Evolutionary conservation across 352 stramenopile species (phyloP), one percentile per base, ranked within the genome.

Genomic region (Peronospora farinosa): DNA sequence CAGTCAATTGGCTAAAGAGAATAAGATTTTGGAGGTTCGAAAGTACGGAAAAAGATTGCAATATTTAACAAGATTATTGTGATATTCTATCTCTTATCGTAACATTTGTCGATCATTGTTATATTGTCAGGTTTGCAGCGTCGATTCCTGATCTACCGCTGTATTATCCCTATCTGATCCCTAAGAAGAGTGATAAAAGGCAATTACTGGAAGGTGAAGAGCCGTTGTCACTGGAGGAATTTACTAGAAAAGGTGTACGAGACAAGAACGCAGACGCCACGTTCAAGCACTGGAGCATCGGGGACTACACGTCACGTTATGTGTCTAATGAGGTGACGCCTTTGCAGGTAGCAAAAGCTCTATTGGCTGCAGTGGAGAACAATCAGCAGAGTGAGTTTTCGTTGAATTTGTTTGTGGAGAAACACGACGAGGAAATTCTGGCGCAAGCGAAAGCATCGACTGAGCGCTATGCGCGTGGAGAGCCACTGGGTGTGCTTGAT

Each of bases 111-210:
- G 3, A 4, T 27, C 23, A 27, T 27, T 27, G 5, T n/a, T n/a
- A 5, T 27, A 21, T 15, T 54, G 19, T 7, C 41, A 78, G 68
- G 16, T 58, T 85, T 23, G 80, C 80, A 7, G 71, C 80, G 2
- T 73, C 60, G n/a, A 64, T 91, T 16, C 59, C 71, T 5, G 63
- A 94, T 41, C 48, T 81, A 46, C 88, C 88, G 7, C 45, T 95
- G 28, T 95, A 93, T 55, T 92, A 92, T 57, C 84, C 86, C 30
- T 84, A 77, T 40, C 41, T 86, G 39, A 61, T 76, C 10, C 71
- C 75, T 0, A 76, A 64, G 35, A 40, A 62, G 15, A 60, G 32
- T 11, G 57, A 77, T 15, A 67, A 60, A 44, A 39, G 3, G 38
- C 42, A 64, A 16, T 5, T 38, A 10, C 5, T 12, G 7, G 15